A percentile compares a stretch with the other conserved stretches of the same genome.
phyloP scores from a whole-genome alignment of 1,284 basidiomycete genomes.

The Phlebopus sp. region DNA sequence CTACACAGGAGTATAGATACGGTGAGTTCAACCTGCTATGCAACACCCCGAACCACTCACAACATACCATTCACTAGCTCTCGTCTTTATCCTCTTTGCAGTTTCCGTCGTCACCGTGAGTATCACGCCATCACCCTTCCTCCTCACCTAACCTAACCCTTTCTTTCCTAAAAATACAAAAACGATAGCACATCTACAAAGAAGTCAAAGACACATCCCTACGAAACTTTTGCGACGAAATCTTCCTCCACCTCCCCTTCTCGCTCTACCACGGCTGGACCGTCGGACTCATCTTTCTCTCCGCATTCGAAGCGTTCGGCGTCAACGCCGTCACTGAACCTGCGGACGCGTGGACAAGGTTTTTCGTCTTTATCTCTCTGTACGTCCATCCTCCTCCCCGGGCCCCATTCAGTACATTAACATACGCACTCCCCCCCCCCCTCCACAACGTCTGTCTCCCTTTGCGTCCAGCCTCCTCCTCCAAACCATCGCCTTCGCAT shows the following conservation, averaged over 20 bases:
- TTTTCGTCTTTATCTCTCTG: conserved; percentile 85
- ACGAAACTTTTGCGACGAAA: conserved; percentile 67
- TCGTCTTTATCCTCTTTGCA: conserved; percentile 83
- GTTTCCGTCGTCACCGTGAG: conserved; percentile 71
- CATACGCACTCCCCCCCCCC: too few relatives aligned
- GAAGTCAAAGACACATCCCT: conserved; percentile 78
- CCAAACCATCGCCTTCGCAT: conserved; percentile 85
- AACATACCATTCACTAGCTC: conserved; percentile 45
- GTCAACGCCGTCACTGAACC: conserved; percentile 66
- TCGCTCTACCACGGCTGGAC: conserved; percentile 95
- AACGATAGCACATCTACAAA: conserved; percentile 88
- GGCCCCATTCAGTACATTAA: background rate
- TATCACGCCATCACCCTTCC: background rate
- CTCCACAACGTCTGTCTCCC: background rate
- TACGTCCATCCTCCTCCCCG: conserved; percentile 36
- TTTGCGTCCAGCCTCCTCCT: conserved; percentile 70
- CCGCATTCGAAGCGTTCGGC: conserved; percentile 90
- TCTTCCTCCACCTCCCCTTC: conserved; percentile 84
- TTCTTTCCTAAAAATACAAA: too few relatives aligned
- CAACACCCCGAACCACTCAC: background rate
- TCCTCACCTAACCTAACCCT: background rate
- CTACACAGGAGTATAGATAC: conserved; percentile 65
- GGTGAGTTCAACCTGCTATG: conserved; percentile 35
- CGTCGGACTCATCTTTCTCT: conserved; percentile 83
- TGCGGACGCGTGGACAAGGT: conserved; percentile 86